A percentile compares a stretch with the other conserved stretches of the same genome.
Conservation (phyloP, 495 filamentous ascomycete genomes). For the Paragyromitra xinjiangensis region DNA sequence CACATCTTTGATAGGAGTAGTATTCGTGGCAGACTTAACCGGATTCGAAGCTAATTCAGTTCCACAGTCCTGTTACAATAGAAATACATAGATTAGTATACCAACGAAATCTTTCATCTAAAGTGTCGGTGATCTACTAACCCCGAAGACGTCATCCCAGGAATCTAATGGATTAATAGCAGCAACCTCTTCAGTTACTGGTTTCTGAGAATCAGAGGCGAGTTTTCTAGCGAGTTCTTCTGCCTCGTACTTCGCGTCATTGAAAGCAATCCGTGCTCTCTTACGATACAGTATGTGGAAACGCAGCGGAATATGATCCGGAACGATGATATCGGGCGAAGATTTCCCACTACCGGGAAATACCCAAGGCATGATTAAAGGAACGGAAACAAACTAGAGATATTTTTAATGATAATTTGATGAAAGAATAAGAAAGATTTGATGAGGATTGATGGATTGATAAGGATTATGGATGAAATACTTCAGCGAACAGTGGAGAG, state of each 20-base stretch:
- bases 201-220: background rate
- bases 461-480: too few relatives aligned
- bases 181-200: background rate
- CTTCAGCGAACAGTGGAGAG: too few relatives aligned
- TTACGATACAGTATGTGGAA: background rate
- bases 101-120: background rate
- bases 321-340: background rate
- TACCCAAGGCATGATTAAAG: background rate
- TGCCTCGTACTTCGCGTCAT: background rate
- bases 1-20: too few relatives aligned
- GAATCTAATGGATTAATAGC: background rate
- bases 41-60: too few relatives aligned
- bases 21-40: background rate
- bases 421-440: too few relatives aligned
- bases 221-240: background rate
- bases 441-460: too few relatives aligned
- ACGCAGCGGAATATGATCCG: background rate
- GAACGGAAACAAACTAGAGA: too few relatives aligned
- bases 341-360: background rate
- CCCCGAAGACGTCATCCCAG: background rate
- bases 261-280: background rate
- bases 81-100: background rate
- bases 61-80: background rate
- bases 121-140: background rate
- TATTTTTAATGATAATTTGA: too few relatives aligned